Evolutionary conservation across 2,329 filamentous ascomycete genomes (phyloP).

Genomic region (Cladosporium sphaerospermum): DNA sequence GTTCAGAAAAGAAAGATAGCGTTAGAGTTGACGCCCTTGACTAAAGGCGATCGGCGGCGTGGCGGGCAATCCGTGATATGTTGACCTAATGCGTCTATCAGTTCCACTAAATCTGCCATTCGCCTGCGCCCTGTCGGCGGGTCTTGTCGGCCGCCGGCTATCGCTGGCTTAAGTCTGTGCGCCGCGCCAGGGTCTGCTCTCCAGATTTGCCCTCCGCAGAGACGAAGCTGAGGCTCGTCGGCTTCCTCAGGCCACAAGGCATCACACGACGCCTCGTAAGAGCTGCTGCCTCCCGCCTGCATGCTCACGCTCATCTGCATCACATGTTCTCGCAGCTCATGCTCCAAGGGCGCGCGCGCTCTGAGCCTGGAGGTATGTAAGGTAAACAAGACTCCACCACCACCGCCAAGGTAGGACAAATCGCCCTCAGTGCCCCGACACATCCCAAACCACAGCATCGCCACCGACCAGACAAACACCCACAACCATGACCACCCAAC

Average conservation of each 20-base stretch:
- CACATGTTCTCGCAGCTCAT: too few relatives aligned
- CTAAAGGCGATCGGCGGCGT: neutral
- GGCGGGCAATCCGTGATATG: neutral
- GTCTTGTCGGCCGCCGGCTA: neutral
- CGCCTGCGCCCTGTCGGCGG: neutral
- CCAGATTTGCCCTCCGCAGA: neutral
- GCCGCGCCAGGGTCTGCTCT: neutral
- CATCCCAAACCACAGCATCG: neutral
- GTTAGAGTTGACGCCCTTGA: conserved; percentile 4
- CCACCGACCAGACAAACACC: neutral
- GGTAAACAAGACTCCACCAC: too few relatives aligned
- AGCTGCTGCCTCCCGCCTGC: neutral
- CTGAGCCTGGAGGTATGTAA: too few relatives aligned
- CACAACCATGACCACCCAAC: neutral
- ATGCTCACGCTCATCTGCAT: neutral
- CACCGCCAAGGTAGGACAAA: too few relatives aligned
- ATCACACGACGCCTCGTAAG: neutral
- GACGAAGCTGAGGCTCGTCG: neutral
- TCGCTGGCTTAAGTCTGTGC: conserved; percentile 1
- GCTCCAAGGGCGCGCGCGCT: too few relatives aligned
- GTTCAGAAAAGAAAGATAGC: neutral
- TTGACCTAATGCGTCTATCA: conserved; percentile 2
- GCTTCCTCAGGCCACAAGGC: neutral
- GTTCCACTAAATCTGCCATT: neutral
- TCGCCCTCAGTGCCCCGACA: neutral